Conservation (phyloP, 805 yeast genomes). For the Saccharomycopsis sp. region DNA sequence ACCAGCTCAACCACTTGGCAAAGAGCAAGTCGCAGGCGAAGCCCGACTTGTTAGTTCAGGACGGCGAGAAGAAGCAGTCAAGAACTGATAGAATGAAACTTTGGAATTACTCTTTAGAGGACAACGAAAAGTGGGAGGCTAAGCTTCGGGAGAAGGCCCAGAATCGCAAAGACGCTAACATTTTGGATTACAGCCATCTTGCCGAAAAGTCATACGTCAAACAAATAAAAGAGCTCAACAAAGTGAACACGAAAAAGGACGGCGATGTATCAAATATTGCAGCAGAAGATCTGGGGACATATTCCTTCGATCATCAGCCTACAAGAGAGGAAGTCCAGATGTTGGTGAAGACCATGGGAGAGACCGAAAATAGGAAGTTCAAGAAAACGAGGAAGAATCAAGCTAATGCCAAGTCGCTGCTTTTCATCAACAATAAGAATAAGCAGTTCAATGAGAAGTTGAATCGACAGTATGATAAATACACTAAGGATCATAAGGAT, state of each 20-base stretch:
- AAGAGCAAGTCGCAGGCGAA: conserved; percentile 9
- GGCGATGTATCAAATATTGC: conserved; percentile 23
- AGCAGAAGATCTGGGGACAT: conserved; percentile 21
- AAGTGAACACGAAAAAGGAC: conserved; percentile 23
- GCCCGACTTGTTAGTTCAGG: conserved; percentile 6
- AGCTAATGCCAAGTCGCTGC: conserved; percentile 26
- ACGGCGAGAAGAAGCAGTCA: not conserved
- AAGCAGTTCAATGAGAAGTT: conserved; percentile 67
- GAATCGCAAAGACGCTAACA: conserved; percentile 32
- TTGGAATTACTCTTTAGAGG: conserved; percentile 56
- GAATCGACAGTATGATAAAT: conserved; percentile 46
- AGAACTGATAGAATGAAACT: conserved; percentile 38
- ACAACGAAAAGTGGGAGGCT: conserved; percentile 56
- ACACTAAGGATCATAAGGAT: conserved; percentile 22
- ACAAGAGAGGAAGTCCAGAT: conserved; percentile 28
- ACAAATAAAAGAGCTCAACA: conserved; percentile 35
- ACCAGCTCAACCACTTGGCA: not conserved
- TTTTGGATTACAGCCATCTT: conserved; percentile 43
- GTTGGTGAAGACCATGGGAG: conserved; percentile 27
- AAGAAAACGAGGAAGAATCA: conserved; percentile 35
- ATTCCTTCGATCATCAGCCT: conserved; percentile 33
- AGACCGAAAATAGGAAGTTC: conserved; percentile 28
- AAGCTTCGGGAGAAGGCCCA: conserved; percentile 29
- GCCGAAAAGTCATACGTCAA: conserved; percentile 59
- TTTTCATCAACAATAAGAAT: conserved; percentile 62